phyloP scores from a whole-genome alignment of 352 stramenopile genomes.

The Phytophthora foliorum region DNA sequence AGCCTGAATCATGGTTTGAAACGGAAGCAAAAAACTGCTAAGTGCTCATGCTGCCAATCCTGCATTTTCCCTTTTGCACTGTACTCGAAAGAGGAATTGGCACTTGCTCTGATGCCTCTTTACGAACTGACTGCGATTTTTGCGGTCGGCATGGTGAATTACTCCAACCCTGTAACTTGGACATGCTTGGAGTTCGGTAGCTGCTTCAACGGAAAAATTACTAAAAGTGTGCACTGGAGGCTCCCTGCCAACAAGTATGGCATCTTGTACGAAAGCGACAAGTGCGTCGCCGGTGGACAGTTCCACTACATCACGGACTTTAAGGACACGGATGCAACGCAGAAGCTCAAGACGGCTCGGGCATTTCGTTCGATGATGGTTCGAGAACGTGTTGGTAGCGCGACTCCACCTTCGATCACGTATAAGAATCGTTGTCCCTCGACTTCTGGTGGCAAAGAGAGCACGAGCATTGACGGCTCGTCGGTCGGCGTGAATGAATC shows the following conservation, averaged over 20 bases:
- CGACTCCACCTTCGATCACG: neutral
- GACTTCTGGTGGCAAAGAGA: neutral
- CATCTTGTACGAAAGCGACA: conserved; percentile 21
- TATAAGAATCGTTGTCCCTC: neutral
- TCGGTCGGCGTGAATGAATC: neutral
- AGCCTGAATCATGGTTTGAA: neutral
- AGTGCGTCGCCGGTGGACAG: neutral
- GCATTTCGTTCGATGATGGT: conserved; percentile 19
- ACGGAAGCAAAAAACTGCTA: neutral
- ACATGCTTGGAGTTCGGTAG: conserved; percentile 18
- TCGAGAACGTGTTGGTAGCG: neutral
- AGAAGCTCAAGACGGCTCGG: conserved; percentile 9
- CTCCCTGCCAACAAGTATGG: conserved; percentile 10
- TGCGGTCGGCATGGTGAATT: neutral
- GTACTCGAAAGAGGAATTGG: neutral
- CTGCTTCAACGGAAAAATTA: conserved; percentile 14
- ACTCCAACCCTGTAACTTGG: neutral
- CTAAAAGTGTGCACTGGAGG: conserved; percentile 4
- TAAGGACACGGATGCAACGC: neutral
- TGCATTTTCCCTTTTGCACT: neutral
- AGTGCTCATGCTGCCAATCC: neutral
- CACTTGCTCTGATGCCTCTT: neutral
- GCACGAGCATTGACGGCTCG: neutral
- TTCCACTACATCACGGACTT: conserved; percentile 19
- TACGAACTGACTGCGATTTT: neutral